These are phyloP conservation scores for Peronosclerospora sorghi DNA, from an alignment of 352 stramenopile species.

Conservation along the genomic window DNA sequence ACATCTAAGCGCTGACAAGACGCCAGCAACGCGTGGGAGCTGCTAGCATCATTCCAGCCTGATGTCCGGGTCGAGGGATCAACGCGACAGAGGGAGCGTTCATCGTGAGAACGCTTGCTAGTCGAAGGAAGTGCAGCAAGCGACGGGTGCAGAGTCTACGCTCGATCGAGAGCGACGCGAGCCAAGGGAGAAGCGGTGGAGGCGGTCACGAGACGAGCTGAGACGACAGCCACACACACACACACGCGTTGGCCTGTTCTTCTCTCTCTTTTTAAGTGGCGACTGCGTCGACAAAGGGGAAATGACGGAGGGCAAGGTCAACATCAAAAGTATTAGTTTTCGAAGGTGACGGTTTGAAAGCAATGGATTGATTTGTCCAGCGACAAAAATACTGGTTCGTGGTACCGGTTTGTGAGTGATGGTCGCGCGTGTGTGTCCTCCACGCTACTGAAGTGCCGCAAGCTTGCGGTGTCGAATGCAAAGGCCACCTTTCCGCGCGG, in stretches of 20 bases:
- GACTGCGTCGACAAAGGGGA: constrained; percentile 8
- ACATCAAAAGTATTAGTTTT: too few species aligned
- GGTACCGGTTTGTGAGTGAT: constrained; percentile 14
- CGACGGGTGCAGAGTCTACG: constrained; percentile 27
- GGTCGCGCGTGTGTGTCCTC: constrained; percentile 12
- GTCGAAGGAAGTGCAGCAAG: constrained; percentile 9
- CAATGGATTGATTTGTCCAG: too few species aligned
- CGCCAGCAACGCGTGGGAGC: constrained; percentile 4
- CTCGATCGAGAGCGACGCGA: constrained; percentile 23
- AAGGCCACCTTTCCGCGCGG: constrained; percentile 59
- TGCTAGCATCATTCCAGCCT: constrained; percentile 5
- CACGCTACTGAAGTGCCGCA: constrained; percentile 3
- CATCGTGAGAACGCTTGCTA: constrained; percentile 18
- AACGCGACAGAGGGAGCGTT: constrained; percentile 16
- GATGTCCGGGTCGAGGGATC: constrained; percentile 6
- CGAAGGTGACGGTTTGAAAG: too few species aligned
- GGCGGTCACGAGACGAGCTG: constrained; percentile 30
- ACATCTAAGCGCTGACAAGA: constrained; percentile 21
- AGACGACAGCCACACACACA: constrained; percentile 15
- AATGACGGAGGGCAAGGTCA: background rate
- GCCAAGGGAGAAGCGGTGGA: constrained; percentile 15
- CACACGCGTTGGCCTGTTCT: constrained; percentile 16
- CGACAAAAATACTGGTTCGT: too few species aligned
- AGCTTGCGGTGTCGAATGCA: constrained; percentile 69
- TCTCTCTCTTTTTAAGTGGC: constrained; percentile 6